Percentiles rank a stretch among this genome's conserved stretches.
These are phyloP conservation scores for Phytophthora aleatoria DNA, from an alignment of 352 stramenopile species.

Conservation along the genomic window DNA sequence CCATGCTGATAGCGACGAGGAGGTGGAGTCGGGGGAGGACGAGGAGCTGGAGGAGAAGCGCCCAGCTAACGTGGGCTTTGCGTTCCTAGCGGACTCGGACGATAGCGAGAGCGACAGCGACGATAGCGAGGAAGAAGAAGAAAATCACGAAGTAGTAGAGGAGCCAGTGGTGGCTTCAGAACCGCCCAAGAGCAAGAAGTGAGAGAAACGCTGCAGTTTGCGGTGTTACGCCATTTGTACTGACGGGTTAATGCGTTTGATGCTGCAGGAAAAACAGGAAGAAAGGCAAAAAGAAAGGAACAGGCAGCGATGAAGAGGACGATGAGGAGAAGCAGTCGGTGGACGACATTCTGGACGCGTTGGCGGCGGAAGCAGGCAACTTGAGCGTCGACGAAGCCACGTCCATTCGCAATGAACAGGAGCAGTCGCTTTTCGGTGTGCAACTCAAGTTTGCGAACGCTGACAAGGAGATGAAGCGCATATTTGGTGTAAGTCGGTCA, in stretches of 20 bases:
- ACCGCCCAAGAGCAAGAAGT: constrained; percentile 36
- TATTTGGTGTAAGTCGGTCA: constrained; percentile 67
- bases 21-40: constrained; percentile 30
- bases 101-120: constrained; percentile 28
- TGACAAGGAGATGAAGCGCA: constrained; percentile 90
- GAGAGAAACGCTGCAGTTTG: constrained; percentile 2
- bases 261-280: constrained; percentile 28
- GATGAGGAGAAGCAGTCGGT: constrained; percentile 44
- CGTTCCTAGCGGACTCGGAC: constrained; percentile 69
- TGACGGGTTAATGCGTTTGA: constrained; percentile 3
- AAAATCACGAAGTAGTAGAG: constrained; percentile 14
- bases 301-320: constrained; percentile 17
- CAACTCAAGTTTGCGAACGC: constrained; percentile 80
- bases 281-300: constrained; percentile 44
- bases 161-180: constrained; percentile 6
- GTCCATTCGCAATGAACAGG: constrained; percentile 40
- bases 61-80: constrained; percentile 61
- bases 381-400: constrained; percentile 43
- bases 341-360: constrained; percentile 71
- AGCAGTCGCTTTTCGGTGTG: constrained; percentile 70
- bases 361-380: constrained; percentile 50
- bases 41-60: constrained; percentile 64
- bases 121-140: constrained; percentile 31
- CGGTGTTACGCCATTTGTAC: not conserved
- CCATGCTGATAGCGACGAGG: constrained; percentile 32